A percentile compares a stretch with the other conserved stretches of the same genome.
Conservation (phyloP, 225 moss, liverwort and hornwort genomes). For the Physcomitrellopsis africana region DNA sequence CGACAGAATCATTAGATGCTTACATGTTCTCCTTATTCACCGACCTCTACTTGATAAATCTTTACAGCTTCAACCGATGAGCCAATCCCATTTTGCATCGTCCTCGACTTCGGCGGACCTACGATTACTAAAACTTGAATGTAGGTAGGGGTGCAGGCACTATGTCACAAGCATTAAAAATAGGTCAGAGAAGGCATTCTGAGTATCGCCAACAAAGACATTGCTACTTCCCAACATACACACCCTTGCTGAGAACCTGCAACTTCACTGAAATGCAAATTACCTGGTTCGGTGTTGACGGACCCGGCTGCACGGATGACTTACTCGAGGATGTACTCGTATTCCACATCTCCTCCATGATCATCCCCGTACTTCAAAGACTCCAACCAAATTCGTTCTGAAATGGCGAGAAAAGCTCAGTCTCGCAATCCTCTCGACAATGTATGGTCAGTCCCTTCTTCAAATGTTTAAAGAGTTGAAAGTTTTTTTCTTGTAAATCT, state of each 20-base stretch:
- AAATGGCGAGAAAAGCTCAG: not conserved
- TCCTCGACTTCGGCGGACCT: not conserved
- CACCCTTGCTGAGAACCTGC: not conserved
- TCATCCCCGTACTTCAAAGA: slow-evolving; percentile 18
- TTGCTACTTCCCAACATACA: no score
- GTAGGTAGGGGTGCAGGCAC: not conserved
- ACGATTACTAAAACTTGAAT: not conserved
- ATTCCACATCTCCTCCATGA: slow-evolving; percentile 56
- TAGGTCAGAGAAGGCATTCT: no score
- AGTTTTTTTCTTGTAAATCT: no score
- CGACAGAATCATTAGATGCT: no score
- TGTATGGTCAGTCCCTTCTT: no score
- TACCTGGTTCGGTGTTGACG: slow-evolving; percentile 50
- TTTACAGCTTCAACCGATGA: not conserved
- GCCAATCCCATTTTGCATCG: not conserved
- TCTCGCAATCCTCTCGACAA: not conserved
- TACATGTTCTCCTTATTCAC: no score
- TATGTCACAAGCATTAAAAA: not conserved
- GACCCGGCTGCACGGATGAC: slow-evolving; percentile 45
- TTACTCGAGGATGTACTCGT: slow-evolving; percentile 40
- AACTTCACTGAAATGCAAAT: not conserved
- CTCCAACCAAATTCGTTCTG: slow-evolving; percentile 14
- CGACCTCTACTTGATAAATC: not conserved
- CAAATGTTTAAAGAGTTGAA: no score
- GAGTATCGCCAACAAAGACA: no score